These are phyloP conservation scores for Naegleria fowleri DNA, from an alignment of 208 protist genomes.

Conservation along the genomic window DNA sequence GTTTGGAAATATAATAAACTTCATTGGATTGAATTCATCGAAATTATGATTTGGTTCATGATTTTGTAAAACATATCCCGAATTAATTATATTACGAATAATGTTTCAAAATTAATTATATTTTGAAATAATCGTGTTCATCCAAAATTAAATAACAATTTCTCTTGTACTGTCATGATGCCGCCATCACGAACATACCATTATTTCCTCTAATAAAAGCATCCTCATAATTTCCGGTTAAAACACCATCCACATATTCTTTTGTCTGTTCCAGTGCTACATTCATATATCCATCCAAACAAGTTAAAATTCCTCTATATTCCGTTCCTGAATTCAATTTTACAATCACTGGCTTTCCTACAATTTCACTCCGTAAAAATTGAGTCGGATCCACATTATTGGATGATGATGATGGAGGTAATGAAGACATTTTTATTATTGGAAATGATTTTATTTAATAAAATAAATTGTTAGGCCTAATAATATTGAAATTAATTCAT, in stretches of 20 bases:
- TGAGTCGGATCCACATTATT: constrained; percentile 45
- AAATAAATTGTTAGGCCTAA: too few species aligned
- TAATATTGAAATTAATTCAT: too few species aligned
- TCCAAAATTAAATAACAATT: too few species aligned
- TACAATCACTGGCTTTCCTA: constrained; percentile 70
- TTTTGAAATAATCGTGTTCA: too few species aligned
- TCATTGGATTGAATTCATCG: too few species aligned
- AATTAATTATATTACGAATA: too few species aligned
- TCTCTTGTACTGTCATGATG: too few species aligned
- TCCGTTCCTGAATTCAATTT: constrained; percentile 80
- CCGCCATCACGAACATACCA: constrained; percentile 42
- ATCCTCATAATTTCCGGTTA: constrained; percentile 72
- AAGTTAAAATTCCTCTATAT: constrained; percentile 70
- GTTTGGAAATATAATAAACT: background rate
- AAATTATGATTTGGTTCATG: too few species aligned
- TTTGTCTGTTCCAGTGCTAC: constrained; percentile 83
- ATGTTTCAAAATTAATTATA: too few species aligned
- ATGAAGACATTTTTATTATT: background rate
- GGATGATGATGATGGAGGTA: background rate
- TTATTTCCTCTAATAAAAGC: constrained; percentile 84
- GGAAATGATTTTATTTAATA: too few species aligned
- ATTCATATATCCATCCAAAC: constrained; percentile 85
- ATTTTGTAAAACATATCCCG: too few species aligned
- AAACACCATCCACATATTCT: constrained; percentile 71
- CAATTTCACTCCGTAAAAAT: constrained; percentile 61